Conservation (phyloP, 495 filamentous ascomycete genomes). For the Pyrenopolyporus hunteri region DNA sequence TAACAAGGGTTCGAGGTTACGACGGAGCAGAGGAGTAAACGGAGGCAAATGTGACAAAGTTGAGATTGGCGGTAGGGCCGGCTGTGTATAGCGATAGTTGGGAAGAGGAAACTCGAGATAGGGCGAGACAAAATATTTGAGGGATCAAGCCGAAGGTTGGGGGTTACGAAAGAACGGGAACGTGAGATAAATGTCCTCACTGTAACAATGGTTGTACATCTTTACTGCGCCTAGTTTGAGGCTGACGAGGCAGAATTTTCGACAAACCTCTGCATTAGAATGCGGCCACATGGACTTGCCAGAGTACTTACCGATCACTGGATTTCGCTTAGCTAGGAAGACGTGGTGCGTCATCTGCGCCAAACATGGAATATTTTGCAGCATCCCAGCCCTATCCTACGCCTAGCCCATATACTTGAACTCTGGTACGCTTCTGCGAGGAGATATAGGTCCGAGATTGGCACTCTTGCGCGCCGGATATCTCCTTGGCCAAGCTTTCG, state of each 20-base stretch:
- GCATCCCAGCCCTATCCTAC: neutral
- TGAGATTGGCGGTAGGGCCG: constrained; percentile 3
- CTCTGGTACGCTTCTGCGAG: neutral
- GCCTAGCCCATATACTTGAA: neutral
- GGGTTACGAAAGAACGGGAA: constrained; percentile 7
- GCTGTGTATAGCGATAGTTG: constrained; percentile 23
- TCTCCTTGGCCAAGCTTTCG: constrained; percentile 21
- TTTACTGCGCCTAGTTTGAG: constrained; percentile 30
- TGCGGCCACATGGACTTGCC: constrained; percentile 23
- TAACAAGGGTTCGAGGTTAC: constrained; percentile 11
- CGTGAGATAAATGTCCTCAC: too few species aligned
- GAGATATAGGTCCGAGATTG: neutral
- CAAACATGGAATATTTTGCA: constrained; percentile 1
- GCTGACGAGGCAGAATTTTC: constrained; percentile 28
- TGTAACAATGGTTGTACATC: neutral
- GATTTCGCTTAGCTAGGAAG: constrained; percentile 9
- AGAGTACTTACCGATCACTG: constrained; percentile 18
- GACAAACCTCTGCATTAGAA: constrained; percentile 8
- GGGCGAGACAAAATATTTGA: constrained; percentile 25
- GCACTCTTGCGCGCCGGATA: neutral
- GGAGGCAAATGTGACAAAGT: constrained; percentile 10
- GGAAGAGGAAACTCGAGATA: constrained; percentile 16
- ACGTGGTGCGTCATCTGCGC: constrained; percentile 14
- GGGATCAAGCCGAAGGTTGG: neutral
- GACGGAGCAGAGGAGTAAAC: constrained; percentile 2